Evolutionary conservation across 2,329 filamentous ascomycete species (phyloP), one percentile per base, ranked within the genome.

Genomic region (Ophiostoma ulmi): DNA sequence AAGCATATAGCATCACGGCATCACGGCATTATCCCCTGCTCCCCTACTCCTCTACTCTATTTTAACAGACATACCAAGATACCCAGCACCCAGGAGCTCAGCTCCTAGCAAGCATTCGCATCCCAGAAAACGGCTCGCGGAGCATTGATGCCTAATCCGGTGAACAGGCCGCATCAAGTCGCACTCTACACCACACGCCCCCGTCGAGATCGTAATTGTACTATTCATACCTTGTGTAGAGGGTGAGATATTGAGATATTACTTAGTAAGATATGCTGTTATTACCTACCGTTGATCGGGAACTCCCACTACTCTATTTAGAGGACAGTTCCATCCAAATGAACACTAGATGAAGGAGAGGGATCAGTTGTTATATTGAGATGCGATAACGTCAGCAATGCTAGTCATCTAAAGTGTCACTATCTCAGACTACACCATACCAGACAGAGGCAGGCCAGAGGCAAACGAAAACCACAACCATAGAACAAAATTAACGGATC

Each of bases 101-200:
- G 52, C 22, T 26, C 22, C 52, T 26, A 58, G 52, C 52, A 58
- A 26, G 22, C 52, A 26, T 58, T 17, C 13, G 52, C n/a, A 58
- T 58, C 52, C 52, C 52, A 58, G 52, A 8, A 58, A 58, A 26
- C 52, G 22, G n/a, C 14, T 58, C 26, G n/a, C 52, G 52, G 52
- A 58, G 52, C n/a, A 58, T 26, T 26, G 52, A 58, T 58, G 52
- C 52, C 52, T 26, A 58, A 58, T 58, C 17, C 0, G 52, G 52
- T 26, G 52, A 58, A 58, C 52, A 58, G 52, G 10, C 52, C 52
- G 52, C 52, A 58, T 58, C 52, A 17, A 26, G 52, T 58, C n/a
- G 52, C 52, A 58, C 52, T 58, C n/a, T 22, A 58, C 44, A 58
- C 22, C 52, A 26, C 52, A 58, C 52, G 52, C 52, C 52, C 52